Base-by-base conservation (phyloP, 257 asterid genomes). In the Rubia yunnanensis region DNA sequence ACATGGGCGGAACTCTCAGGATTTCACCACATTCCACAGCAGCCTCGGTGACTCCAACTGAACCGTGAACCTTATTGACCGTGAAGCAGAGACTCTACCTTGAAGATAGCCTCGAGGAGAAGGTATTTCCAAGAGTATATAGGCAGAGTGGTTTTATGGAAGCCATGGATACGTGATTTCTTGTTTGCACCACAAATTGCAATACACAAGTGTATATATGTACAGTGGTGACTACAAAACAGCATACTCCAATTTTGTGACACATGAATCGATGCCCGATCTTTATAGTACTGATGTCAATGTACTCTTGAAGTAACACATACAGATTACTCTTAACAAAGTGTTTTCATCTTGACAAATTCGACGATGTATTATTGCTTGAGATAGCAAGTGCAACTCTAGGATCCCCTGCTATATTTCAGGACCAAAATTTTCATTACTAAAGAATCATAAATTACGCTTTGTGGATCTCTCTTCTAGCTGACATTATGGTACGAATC, bases 401-500 rank as follows among this genome's bases (percentile, higher is more conserved):
- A 1, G 52, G 3, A 2, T 3, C 67, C 30, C n/a, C 4, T 13
- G 15, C 26, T 15, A 44, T 50, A 26, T 63, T 5, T 63, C 48
- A 27, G 44, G 27, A 34, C 62, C 20, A 49, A 60, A 32, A 61
- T 55, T 28, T 64, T 72, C 65, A 56, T 38, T 13, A 22, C 35
- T 1, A 39, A 54, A 39, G 57, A 35, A 54, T 24, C 26, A 31
- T 38, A 49, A 52, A 49, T 18, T 50, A 18, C 22, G n/a, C 44
- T 60, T 58, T 55, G 15, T 38, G 17, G 44, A 56, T 35, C 62
- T 9, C 62, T 68, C 65, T 68, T 69, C 72, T 77, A 88, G 84
- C 84, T 80, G 61, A 87, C 86, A 71, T 89, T 92, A 76, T 87
- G 85, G 84, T 74, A 89, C 20, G 99, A 89, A 72, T 89, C 96